Evolutionary conservation across 2,329 filamentous ascomycete genomes (phyloP).

Genomic region (Verticillium klebahnii): DNA sequence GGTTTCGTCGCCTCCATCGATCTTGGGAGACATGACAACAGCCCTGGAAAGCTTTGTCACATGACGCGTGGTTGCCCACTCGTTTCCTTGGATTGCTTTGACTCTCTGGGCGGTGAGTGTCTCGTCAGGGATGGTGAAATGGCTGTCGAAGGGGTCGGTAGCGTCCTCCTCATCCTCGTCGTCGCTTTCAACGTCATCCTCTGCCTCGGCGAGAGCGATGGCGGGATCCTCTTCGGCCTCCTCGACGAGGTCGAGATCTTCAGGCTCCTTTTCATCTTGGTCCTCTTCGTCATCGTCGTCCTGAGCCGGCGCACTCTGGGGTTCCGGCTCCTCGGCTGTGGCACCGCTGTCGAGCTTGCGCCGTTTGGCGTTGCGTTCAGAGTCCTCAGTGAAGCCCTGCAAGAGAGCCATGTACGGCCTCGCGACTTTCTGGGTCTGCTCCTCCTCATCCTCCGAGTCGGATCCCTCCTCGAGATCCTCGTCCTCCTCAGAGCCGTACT

Average conservation of each 20-base stretch:
- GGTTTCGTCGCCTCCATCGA: constrained; percentile 25
- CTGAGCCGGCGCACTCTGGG: constrained; percentile 11
- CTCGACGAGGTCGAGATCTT: constrained; percentile 12
- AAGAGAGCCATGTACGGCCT: constrained; percentile 55
- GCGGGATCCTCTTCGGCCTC: constrained; percentile 12
- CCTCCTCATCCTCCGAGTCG: constrained; percentile 36
- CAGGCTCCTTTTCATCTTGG: constrained; percentile 22
- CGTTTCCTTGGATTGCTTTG: constrained; percentile 40
- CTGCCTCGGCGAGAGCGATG: constrained; percentile 17
- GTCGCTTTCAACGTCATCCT: constrained; percentile 12
- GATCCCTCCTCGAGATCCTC: constrained; percentile 40
- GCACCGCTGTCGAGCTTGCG: constrained; percentile 46
- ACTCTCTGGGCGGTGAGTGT: constrained; percentile 51
- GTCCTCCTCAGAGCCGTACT: constrained; percentile 31
- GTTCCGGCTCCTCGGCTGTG: constrained; percentile 1
- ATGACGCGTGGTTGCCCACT: constrained; percentile 47
- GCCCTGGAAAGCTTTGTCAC: constrained; percentile 42
- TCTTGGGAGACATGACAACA: constrained; percentile 41
- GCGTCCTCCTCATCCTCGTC: constrained; percentile 33
- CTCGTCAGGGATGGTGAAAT: constrained; percentile 69
- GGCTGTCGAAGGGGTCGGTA: constrained; percentile 72
- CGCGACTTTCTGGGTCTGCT: constrained; percentile 24
- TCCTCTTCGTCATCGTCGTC: constrained; percentile 15
- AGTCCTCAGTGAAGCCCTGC: constrained; percentile 48
- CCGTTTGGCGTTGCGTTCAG: constrained; percentile 46